phyloP scores from a whole-genome alignment of 2,329 filamentous ascomycete genomes.

The Massarina eburnea region DNA sequence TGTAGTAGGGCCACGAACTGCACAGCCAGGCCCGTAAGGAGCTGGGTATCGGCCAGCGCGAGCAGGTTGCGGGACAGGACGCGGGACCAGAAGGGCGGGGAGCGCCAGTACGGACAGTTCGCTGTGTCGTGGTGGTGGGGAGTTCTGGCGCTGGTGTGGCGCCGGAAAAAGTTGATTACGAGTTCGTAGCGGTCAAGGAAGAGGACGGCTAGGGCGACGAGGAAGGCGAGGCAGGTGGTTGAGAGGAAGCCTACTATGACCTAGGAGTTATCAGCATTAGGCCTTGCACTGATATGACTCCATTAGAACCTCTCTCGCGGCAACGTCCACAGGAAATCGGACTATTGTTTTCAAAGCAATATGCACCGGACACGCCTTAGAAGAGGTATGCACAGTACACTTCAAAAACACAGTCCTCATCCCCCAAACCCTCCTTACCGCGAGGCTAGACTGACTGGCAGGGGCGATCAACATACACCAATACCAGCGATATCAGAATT shows the following conservation, averaged over 20 bases:
- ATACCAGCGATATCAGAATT: slow-evolving; percentile 35
- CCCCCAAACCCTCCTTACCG: too few relatives aligned
- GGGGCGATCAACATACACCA: slow-evolving; percentile 17
- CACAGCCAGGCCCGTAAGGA: slow-evolving; percentile 33
- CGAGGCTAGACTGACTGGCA: neutral
- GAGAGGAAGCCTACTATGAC: slow-evolving; percentile 30
- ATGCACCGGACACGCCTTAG: too few relatives aligned
- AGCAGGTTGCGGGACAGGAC: slow-evolving; percentile 37
- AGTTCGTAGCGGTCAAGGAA: slow-evolving; percentile 29
- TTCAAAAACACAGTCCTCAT: too few relatives aligned
- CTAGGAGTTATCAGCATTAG: slow-evolving; percentile 13
- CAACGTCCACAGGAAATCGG: too few relatives aligned
- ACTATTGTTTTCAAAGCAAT: too few relatives aligned
- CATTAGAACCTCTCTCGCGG: too few relatives aligned
- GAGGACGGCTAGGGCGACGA: slow-evolving; percentile 30
- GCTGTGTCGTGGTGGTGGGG: slow-evolving; percentile 15
- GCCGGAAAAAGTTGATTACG: slow-evolving; percentile 19
- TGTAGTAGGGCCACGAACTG: slow-evolving; percentile 35
- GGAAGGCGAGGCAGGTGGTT: slow-evolving; percentile 32
- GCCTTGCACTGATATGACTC: neutral
- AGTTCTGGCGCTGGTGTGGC: slow-evolving; percentile 14
- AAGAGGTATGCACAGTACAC: too few relatives aligned
- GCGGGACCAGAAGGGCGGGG: slow-evolving; percentile 29
- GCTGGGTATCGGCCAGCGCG: slow-evolving; percentile 33
- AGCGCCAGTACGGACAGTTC: slow-evolving; percentile 27